phyloP scores from a whole-genome alignment of 2,329 filamentous ascomycete genomes.

The Aspergillus pseudonomiae region DNA sequence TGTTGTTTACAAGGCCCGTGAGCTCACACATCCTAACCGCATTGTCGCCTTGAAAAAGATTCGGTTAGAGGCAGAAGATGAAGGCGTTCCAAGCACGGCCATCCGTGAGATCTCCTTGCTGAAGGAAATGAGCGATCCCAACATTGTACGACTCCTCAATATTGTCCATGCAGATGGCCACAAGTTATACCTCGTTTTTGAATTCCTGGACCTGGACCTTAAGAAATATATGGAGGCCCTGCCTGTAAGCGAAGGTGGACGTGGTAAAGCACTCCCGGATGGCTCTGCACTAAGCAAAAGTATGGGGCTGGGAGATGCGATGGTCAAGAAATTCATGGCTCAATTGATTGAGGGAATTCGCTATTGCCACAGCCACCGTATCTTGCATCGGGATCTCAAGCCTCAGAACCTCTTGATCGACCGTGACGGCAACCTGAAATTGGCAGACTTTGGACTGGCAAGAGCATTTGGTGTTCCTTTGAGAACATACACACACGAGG shows the following conservation, averaged over 20 bases:
- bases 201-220: constrained; percentile 87
- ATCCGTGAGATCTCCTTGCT: constrained; percentile 93
- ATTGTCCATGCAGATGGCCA: constrained; percentile 94
- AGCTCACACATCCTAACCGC: constrained; percentile 77
- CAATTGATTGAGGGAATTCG: constrained; percentile 82
- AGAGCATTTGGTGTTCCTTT: constrained; percentile 89
- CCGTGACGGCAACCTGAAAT: constrained; percentile 82
- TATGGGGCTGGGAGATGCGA: constrained; percentile 74
- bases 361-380: constrained; percentile 86
- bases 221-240: constrained; percentile 97
- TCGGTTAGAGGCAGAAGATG: constrained; percentile 90
- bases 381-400: constrained; percentile 87
- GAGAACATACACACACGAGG: constrained; percentile 89
- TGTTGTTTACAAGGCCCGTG: constrained; percentile 91
- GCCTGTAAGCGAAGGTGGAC: constrained; percentile 79
- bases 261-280: constrained; percentile 82
- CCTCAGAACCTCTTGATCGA: constrained; percentile 89
- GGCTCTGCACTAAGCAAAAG: constrained; percentile 67
- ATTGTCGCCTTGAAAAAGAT: constrained; percentile 96
- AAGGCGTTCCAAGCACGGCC: constrained; percentile 87
- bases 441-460: constrained; percentile 87
- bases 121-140: constrained; percentile 91
- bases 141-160: constrained; percentile 85
- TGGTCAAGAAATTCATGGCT: constrained; percentile 92
- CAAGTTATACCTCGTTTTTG: constrained; percentile 91